Conservation (phyloP, 371 early-diverging fungal species). For the Choanephora cucurbitarum region DNA sequence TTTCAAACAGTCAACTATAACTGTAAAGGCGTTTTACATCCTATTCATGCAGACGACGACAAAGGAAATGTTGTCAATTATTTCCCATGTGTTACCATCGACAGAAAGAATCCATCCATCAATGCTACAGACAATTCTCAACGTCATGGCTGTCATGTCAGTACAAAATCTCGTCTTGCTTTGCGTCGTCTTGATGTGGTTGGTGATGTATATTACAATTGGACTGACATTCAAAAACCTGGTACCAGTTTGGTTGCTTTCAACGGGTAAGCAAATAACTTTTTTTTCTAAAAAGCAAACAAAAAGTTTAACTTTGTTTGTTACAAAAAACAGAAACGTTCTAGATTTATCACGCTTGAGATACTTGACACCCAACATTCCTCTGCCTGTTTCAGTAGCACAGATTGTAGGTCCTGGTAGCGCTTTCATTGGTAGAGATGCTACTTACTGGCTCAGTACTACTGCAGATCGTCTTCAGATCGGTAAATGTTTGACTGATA, state of each 20-base stretch:
- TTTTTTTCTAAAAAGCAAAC: background rate
- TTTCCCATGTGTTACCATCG: slow-evolving; percentile 73
- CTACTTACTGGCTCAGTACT: slow-evolving; percentile 61
- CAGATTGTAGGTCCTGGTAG: slow-evolving; percentile 53
- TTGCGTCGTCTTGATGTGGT: slow-evolving; percentile 48
- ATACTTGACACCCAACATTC: slow-evolving; percentile 49
- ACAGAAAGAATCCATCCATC: slow-evolving; percentile 39
- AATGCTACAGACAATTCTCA: slow-evolving; percentile 58
- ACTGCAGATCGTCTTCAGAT: slow-evolving; percentile 53
- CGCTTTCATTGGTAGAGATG: slow-evolving; percentile 61
- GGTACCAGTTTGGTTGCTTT: slow-evolving; percentile 67
- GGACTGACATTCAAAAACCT: slow-evolving; percentile 66
- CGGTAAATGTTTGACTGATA: slow-evolving; percentile 68
- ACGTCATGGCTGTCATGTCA: slow-evolving; percentile 70
- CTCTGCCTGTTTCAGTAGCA: slow-evolving; percentile 42
- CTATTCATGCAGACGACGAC: slow-evolving; percentile 44
- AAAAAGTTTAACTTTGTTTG: background rate
- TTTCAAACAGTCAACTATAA: slow-evolving; percentile 76
- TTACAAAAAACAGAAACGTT: slow-evolving; percentile 45
- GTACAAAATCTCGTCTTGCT: slow-evolving; percentile 48
- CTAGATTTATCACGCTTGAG: slow-evolving; percentile 47
- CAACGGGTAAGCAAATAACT: slow-evolving; percentile 58
- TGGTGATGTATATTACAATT: slow-evolving; percentile 73
- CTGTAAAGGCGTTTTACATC: slow-evolving; percentile 66
- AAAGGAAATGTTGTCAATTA: slow-evolving; percentile 62